phyloP scores from a whole-genome alignment of 768 basidiomycete species.

The Tephrocybe sp. region DNA sequence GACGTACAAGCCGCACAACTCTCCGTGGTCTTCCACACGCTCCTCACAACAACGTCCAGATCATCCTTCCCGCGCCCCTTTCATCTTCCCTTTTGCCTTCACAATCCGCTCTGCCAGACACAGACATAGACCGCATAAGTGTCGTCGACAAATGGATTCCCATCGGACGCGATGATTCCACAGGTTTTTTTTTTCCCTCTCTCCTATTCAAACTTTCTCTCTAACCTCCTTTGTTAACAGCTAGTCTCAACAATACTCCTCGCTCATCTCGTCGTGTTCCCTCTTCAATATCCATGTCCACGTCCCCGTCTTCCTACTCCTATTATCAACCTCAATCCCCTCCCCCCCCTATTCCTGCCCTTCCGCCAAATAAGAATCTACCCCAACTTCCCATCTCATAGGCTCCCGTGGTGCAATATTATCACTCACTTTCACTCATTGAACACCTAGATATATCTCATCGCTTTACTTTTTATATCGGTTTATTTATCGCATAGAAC shows the following conservation, averaged over 20 bases:
- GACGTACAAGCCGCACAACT: constrained; percentile 30
- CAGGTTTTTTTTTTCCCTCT: neutral
- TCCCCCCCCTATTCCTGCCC: constrained; percentile 9
- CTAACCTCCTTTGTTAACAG: neutral
- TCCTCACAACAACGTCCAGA: constrained; percentile 57
- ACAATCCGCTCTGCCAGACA: constrained; percentile 13
- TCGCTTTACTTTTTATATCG: neutral
- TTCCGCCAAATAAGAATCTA: neutral
- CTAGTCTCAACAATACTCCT: neutral
- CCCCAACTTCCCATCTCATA: neutral
- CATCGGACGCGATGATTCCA: constrained; percentile 12
- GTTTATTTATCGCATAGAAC: too few relatives aligned
- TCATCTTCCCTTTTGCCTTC: constrained; percentile 32
- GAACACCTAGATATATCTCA: neutral
- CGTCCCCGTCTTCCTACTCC: constrained; percentile 8
- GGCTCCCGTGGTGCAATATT: neutral
- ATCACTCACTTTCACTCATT: neutral
- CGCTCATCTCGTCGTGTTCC: constrained; percentile 7
- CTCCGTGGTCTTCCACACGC: constrained; percentile 61
- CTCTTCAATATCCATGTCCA: constrained; percentile 3
- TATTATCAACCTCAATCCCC: constrained; percentile 5
- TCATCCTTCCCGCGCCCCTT: constrained; percentile 67
- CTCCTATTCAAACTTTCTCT: neutral
- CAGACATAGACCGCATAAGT: constrained; percentile 19
- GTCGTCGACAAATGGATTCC: constrained; percentile 37